Base-by-base conservation (phyloP, 83 land plant species). In the Picea engelmannii region DNA sequence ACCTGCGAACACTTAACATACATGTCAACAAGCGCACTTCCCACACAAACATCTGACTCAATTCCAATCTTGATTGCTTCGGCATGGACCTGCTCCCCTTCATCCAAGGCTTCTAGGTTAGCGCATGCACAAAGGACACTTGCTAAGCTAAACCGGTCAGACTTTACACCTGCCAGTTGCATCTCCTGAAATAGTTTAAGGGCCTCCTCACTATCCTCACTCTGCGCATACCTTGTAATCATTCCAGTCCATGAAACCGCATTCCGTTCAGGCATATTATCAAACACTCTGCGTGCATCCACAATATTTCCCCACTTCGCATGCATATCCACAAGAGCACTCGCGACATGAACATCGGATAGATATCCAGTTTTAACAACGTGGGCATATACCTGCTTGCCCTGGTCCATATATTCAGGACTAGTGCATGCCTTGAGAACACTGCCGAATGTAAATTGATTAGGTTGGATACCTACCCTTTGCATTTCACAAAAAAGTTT, bases 21-120 rank as follows among this genome's bases (percentile, higher is more conserved):
- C 91, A 93, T 87, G 82, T 91, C 91, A 21, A 93, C 83, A 67
- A 93, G 85, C 62, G 88, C 78, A 82, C 91, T 90, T 7, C 91
- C 90, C 81, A 89, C 83, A 78, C 91, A 89, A 47, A 85, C 87
- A 86, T 93, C 95, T 12, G 63, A 71, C 78, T 60, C 81, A 85
- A 89, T 61, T 4, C 95, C 90, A 18, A 35, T 4, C 78, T 81
- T 75, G 17, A 20, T 71, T 16, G 27, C n/a, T 62, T 62, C 52
- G 17, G 49, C 68, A 62, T 79, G 81, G 18, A 77, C 27, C 52
- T 40, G 68, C 3, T 6, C 38, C 68, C 81, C 66, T 38, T 63
- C 47, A 64, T 66, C 55, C 9, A 81, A 20, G 24, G 73, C 59
- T 47, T 55, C 76, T 24, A 66, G 75, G 70, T 68, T 68, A 24